These are phyloP conservation scores for Cladosporium sp. DNA, from an alignment of 2,329 filamentous ascomycete species.

Conservation along the genomic window DNA sequence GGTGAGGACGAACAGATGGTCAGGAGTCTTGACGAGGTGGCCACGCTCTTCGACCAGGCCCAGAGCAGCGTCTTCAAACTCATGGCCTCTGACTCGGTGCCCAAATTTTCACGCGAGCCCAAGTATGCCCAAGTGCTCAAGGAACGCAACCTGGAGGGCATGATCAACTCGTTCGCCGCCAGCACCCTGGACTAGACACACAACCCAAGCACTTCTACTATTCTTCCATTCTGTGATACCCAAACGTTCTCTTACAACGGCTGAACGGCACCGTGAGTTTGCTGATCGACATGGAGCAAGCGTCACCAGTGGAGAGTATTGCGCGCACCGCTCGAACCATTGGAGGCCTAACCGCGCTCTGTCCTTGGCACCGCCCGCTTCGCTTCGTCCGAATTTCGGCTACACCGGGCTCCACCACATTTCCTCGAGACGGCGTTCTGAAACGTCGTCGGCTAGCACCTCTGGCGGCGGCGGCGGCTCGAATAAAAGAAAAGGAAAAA, in stretches of 20 bases:
- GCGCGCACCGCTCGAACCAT: background rate
- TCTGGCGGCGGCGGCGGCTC: too few species aligned
- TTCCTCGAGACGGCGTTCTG: too few species aligned
- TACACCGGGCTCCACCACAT: background rate
- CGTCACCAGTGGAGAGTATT: constrained; percentile 3
- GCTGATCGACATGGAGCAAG: constrained; percentile 7
- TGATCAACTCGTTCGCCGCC: constrained; percentile 28
- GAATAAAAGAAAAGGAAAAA: too few species aligned
- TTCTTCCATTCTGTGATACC: constrained; percentile 4
- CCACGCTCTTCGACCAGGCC: constrained; percentile 84
- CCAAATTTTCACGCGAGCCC: constrained; percentile 61
- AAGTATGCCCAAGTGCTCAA: constrained; percentile 57
- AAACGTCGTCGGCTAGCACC: background rate
- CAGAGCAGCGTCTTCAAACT: constrained; percentile 96
- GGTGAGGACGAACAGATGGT: constrained; percentile 93
- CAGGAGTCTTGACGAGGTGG: constrained; percentile 85
- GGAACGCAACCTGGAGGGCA: constrained; percentile 54
- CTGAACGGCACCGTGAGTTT: constrained; percentile 6
- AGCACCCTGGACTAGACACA: constrained; percentile 21
- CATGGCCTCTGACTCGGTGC: constrained; percentile 74
- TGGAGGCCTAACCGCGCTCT: too few species aligned
- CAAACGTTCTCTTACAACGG: constrained; percentile 6
- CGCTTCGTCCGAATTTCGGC: constrained; percentile 6
- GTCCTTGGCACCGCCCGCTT: background rate
- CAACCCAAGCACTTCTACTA: background rate